Evolutionary conservation across 176 grass and related monocot genomes (phyloP).

Genomic region (Carex kokanica): DNA sequence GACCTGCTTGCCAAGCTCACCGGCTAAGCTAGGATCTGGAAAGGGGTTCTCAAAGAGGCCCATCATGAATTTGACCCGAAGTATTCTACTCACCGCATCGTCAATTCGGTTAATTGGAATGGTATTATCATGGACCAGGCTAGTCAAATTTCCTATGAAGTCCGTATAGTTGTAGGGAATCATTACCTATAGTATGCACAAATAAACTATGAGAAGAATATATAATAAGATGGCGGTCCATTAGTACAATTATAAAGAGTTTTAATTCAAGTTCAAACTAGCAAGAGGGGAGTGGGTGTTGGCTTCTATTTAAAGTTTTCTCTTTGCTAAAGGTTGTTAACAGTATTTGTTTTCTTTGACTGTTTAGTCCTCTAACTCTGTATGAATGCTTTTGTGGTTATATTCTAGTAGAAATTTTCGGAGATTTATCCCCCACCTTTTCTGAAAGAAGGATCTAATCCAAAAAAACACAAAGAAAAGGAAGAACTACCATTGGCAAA

Average conservation of each 20-base stretch:
- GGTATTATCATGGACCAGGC: constrained; percentile 31
- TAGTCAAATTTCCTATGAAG: constrained; percentile 44
- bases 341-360: not conserved
- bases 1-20: constrained; percentile 53
- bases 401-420: not conserved
- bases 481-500: not conserved
- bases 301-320: not conserved
- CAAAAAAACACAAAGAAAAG: not conserved
- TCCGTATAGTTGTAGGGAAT: constrained; percentile 30
- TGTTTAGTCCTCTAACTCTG: not conserved
- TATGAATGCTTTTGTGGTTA: not conserved
- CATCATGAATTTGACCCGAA: constrained; percentile 63
- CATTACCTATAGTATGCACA: constrained; percentile 36
- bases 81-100: constrained; percentile 56
- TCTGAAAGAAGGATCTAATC: not conserved
- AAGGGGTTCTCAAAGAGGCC: constrained; percentile 67
- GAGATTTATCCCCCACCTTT: not conserved
- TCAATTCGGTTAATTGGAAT: constrained; percentile 69
- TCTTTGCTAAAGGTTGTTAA: not conserved
- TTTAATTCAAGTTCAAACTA: not conserved
- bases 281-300: not conserved
- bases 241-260: not conserved
- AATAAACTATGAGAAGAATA: not conserved
- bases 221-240: not conserved
- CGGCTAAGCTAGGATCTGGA: constrained; percentile 42